These are phyloP conservation scores for Casuarina equisetifolia DNA, from an alignment of 306 rosid species.

Conservation along the genomic window DNA sequence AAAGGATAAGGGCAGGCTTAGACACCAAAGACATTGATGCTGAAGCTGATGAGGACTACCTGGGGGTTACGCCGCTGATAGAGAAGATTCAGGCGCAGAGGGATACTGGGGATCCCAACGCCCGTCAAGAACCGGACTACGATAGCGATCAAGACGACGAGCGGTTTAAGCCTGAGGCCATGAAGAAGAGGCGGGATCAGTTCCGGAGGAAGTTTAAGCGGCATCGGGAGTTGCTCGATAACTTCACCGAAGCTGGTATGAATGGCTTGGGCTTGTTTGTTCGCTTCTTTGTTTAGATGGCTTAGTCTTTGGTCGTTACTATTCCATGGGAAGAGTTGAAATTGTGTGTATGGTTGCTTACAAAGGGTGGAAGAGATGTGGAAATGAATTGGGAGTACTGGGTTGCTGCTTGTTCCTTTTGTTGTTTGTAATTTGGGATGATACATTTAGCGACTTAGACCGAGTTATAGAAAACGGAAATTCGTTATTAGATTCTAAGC, in stretches of 20 bases:
- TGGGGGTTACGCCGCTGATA: constrained; percentile 65
- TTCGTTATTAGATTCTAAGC: neutral
- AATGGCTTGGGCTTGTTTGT: neutral
- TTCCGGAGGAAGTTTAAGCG: constrained; percentile 65
- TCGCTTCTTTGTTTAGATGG: neutral
- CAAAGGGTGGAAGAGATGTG: neutral
- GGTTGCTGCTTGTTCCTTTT: neutral
- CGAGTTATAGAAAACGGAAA: neutral
- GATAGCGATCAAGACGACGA: constrained; percentile 77
- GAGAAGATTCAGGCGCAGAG: constrained; percentile 61
- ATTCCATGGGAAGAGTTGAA: neutral
- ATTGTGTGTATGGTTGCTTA: neutral
- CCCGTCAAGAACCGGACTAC: constrained; percentile 79
- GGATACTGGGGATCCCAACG: constrained; percentile 33
- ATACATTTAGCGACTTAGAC: neutral
- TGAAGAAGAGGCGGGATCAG: constrained; percentile 35
- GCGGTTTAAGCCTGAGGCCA: constrained; percentile 40
- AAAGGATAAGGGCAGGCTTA: constrained; percentile 50
- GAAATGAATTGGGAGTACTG: neutral
- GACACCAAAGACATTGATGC: constrained; percentile 68
- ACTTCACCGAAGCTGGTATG: constrained; percentile 53
- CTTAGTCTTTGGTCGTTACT: neutral
- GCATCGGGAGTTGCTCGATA: constrained; percentile 62
- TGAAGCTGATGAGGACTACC: constrained; percentile 55
- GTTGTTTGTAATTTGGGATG: constrained; percentile 1